Evolutionary conservation across 495 filamentous ascomycete species (phyloP).

Genomic region (Geoglossum glabrum): DNA sequence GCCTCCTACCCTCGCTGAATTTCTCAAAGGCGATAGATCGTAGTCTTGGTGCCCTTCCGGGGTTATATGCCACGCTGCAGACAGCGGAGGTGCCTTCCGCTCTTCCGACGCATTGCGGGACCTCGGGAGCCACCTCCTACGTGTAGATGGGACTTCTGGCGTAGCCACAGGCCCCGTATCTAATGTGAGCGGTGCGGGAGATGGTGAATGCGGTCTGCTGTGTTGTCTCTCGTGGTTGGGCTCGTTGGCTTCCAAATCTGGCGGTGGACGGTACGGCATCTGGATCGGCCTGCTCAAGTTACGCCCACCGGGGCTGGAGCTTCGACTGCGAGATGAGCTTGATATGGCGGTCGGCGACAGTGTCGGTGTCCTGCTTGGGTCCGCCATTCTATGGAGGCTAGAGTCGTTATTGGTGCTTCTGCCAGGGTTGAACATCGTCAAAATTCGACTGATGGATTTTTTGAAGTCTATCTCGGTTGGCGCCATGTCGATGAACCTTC

Average conservation of each 20-base stretch:
- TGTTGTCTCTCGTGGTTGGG: neutral
- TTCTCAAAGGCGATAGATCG: neutral
- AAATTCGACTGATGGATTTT: neutral
- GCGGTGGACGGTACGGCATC: neutral
- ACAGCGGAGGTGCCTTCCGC: neutral
- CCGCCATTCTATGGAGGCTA: neutral
- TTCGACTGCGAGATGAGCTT: neutral
- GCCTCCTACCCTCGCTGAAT: neutral
- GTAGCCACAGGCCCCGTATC: neutral
- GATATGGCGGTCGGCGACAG: neutral
- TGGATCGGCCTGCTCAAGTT: neutral
- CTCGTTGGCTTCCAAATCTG: neutral
- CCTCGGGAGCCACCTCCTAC: neutral
- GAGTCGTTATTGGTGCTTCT: neutral
- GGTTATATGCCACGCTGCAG: neutral
- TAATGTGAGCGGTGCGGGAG: neutral
- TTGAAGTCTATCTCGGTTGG: neutral
- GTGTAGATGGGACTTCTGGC: neutral
- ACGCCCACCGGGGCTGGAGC: neutral
- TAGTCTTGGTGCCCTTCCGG: neutral
- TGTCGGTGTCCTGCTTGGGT: neutral
- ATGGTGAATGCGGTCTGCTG: neutral
- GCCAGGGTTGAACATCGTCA: neutral
- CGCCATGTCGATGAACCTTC: neutral
- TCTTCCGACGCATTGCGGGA: neutral